Percentiles rank a stretch among this genome's conserved stretches.
Evolutionary conservation across 257 asterid species (phyloP).

Genomic region (Euphrasia confusa): DNA sequence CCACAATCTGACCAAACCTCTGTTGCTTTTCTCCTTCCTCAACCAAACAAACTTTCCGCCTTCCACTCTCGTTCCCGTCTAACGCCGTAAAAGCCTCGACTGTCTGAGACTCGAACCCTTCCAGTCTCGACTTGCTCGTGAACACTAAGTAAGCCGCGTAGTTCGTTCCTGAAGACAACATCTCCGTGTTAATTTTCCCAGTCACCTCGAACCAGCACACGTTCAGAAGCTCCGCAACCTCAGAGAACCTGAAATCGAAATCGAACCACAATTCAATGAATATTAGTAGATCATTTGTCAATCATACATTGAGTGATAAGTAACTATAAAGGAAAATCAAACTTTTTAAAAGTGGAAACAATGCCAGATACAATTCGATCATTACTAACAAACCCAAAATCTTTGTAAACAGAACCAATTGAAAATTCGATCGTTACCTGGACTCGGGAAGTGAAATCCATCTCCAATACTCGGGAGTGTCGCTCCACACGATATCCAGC

Average conservation of each 20-base stretch:
- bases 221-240: constrained; percentile 52
- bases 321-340: no score
- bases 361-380: no score
- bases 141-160: constrained; percentile 73
- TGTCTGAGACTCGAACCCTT: constrained; percentile 41
- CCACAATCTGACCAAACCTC: no score
- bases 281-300: no score
- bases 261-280: constrained; percentile 21
- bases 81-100: constrained; percentile 38
- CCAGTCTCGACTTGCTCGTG: constrained; percentile 24
- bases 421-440: constrained; percentile 53
- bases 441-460: constrained; percentile 48
- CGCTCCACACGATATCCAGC: constrained; percentile 51
- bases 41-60: constrained; percentile 10
- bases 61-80: constrained; percentile 32
- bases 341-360: no score
- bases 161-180: constrained; percentile 52
- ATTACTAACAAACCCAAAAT: no score
- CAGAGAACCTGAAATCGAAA: constrained; percentile 42
- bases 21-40: no score
- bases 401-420: no score
- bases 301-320: no score
- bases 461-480: constrained; percentile 54
- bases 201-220: constrained; percentile 69
- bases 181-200: constrained; percentile 36